Percentiles rank a stretch among this genome's conserved stretches.
These are phyloP conservation scores for Thermochaetoides thermophila DNA, from an alignment of 495 filamentous ascomycete species.

Conservation along the genomic window DNA sequence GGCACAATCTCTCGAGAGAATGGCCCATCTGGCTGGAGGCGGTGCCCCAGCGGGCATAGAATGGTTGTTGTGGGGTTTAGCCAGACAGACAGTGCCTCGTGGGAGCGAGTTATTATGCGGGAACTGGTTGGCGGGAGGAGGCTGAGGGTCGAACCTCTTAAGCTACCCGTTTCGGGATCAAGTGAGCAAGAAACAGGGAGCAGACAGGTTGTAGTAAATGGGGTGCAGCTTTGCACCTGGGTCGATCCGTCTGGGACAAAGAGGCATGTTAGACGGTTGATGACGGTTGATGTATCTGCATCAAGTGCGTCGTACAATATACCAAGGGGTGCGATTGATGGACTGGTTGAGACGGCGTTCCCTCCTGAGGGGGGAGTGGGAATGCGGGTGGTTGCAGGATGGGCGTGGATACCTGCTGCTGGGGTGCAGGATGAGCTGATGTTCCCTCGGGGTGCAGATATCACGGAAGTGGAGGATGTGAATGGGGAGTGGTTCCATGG, in stretches of 20 bases:
- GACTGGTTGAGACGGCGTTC: too few relatives aligned
- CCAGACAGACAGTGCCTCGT: slow-evolving; percentile 41
- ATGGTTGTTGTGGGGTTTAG: slow-evolving; percentile 62
- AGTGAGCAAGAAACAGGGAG: too few relatives aligned
- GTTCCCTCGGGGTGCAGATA: slow-evolving; percentile 71
- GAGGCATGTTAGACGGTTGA: too few relatives aligned
- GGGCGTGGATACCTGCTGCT: slow-evolving; percentile 55
- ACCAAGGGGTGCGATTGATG: too few relatives aligned
- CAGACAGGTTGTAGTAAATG: too few relatives aligned
- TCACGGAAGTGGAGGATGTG: slow-evolving; percentile 64
- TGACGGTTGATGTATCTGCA: too few relatives aligned
- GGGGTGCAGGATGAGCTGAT: slow-evolving; percentile 54
- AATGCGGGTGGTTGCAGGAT: slow-evolving; percentile 43
- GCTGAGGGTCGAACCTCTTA: background rate
- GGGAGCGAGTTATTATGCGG: slow-evolving; percentile 27
- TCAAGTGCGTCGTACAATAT: too few relatives aligned
- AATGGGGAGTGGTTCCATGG: slow-evolving; percentile 83
- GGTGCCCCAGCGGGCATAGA: slow-evolving; percentile 64
- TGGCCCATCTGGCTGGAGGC: slow-evolving; percentile 63
- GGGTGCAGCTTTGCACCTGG: too few relatives aligned
- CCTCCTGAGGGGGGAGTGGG: slow-evolving; percentile 61
- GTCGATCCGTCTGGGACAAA: too few relatives aligned
- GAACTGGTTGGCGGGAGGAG: slow-evolving; percentile 58
- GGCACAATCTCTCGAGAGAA: slow-evolving; percentile 56
- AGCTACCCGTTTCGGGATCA: too few relatives aligned